Evolutionary conservation across 768 basidiomycete species (phyloP), one percentile per base, ranked within the genome.

Genomic region (Agrocybe praecox): DNA sequence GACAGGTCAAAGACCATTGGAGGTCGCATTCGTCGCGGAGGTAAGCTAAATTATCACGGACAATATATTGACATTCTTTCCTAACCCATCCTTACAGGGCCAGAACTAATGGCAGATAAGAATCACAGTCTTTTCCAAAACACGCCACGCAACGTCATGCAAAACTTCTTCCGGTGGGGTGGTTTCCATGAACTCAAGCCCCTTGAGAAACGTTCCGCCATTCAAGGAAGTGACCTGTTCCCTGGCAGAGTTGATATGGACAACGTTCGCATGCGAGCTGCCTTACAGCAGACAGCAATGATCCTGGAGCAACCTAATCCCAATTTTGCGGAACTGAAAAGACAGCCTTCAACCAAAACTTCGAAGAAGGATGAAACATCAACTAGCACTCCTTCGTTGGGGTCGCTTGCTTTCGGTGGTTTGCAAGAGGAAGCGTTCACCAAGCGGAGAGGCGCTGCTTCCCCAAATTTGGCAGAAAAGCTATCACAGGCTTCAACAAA

Each of bases 81-180:
- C 12, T 40, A 12, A 40, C 36, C 36, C 4, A 32, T 23, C n/a
- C n/a, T 33, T 14, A 2, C 47, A 61, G 62, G 51, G 11, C 10
- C 14, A n/a, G 55, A 58, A 29, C 56, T 52, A 26, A 10, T 36
- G 21, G 18, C 48, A 52, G 34, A 42, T 9, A 14, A 23, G 23
- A 26, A 21, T 23, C 36, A 42, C 6, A 21, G 12, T 1, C 32
- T 54, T 8, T 53, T 10, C 43, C 57, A 58, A 50, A 2, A 17
- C 36, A 53, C 58, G 54, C 61, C 33, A 0, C 55, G 22, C 29
- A 42, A 24, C 53, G 59, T 49, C 22, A 56, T 66, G 54, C 40
- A 33, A 18, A 46, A 60, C 34, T 76, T 76, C 57, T 52, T 76
- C 11, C 55, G 61, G 29, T 79, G 77, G 77, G 76, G 75, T 46